Evolutionary conservation across 495 filamentous ascomycete genomes (phyloP), one percentile per base, ranked within the genome.

Genomic region (Talaromyces wortmannii): DNA sequence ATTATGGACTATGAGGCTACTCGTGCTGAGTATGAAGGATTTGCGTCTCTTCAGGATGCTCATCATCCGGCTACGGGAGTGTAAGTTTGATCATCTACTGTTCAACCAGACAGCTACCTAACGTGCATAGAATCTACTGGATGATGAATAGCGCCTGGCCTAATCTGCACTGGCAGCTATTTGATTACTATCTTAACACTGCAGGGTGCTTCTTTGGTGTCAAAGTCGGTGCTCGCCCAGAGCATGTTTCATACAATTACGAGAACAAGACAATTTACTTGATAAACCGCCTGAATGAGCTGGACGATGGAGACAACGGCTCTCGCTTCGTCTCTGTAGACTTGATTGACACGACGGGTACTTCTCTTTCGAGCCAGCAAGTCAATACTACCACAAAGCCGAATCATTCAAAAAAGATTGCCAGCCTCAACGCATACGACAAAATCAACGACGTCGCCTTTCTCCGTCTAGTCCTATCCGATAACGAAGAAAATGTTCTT

Each of bases 61-160:
- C 62, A 68, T 5, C 67, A 77, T 0, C 76, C 81, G 3, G 81
- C 84, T 0, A 86, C 83, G 0, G 83, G 84, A 0, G 16, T 81
- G 42, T 60, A 57, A 54, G 58, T 54, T 29, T 7, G 46, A 36
- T 31, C 13, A 12, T 10, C n/a, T 15, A 10, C 13, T 13, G 2
- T n/a, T 50, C 16, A 5, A 11, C 31, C 16, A 23, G 23, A 23
- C 1, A 23, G 4, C 6, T 12, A 10, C 40, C 32, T 45, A 31
- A 7, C 52, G 3, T 23, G 11, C 31, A 45, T 16, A 60, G 58
- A 2, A 77, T 87, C 6, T 87, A 87, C 66, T 86, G 84, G 84
- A 87, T 86, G 84, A 58, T 85, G 57, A 86, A 83, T 55, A 77
- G 77, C 48, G 83, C 83, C 0, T 86, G 83, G 78, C 83, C 84